phyloP scores from a whole-genome alignment of 2,329 filamentous ascomycete genomes.

The Aspergillus uvarum region DNA sequence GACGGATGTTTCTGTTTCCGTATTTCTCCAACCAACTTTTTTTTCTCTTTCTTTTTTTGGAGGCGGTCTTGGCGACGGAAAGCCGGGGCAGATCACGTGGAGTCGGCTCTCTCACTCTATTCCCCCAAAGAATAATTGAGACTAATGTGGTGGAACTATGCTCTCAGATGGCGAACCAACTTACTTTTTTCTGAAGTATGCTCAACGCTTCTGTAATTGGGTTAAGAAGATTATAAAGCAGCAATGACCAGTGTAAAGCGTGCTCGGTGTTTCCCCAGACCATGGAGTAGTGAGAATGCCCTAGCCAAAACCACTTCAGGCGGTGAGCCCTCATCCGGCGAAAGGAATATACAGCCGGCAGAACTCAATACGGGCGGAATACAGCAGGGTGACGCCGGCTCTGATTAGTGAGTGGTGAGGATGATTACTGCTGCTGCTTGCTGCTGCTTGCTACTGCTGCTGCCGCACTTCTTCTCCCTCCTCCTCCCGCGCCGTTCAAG shows the following conservation, averaged over 20 bases:
- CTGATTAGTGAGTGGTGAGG: background rate
- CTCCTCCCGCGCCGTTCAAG: slow-evolving; percentile 15
- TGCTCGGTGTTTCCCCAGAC: background rate
- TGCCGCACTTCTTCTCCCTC: slow-evolving; percentile 14
- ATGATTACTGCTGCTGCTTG: slow-evolving; percentile 5
- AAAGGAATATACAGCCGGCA: slow-evolving; percentile 2
- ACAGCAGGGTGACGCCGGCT: slow-evolving; percentile 1
- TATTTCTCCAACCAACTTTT: background rate
- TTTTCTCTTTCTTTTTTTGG: slow-evolving; percentile 1
- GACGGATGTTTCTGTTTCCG: background rate
- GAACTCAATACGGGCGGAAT: slow-evolving; percentile 8
- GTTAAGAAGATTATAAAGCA: background rate
- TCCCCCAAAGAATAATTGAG: background rate
- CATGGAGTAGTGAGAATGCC: background rate
- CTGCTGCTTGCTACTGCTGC: slow-evolving; percentile 5
- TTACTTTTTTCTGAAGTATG: too few species aligned
- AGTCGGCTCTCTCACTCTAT: background rate
- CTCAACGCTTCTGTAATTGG: background rate
- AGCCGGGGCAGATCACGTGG: slow-evolving; percentile 15
- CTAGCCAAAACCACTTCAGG: background rate
- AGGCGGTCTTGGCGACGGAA: slow-evolving; percentile 14
- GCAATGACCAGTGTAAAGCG: background rate
- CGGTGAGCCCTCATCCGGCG: slow-evolving; percentile 3
- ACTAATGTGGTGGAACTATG: too few species aligned
- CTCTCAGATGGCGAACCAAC: background rate